Percentiles rank a stretch among this genome's conserved stretches.
These are phyloP conservation scores for Solanum medicagineum DNA, from an alignment of 257 asterid species.

Conservation along the genomic window DNA sequence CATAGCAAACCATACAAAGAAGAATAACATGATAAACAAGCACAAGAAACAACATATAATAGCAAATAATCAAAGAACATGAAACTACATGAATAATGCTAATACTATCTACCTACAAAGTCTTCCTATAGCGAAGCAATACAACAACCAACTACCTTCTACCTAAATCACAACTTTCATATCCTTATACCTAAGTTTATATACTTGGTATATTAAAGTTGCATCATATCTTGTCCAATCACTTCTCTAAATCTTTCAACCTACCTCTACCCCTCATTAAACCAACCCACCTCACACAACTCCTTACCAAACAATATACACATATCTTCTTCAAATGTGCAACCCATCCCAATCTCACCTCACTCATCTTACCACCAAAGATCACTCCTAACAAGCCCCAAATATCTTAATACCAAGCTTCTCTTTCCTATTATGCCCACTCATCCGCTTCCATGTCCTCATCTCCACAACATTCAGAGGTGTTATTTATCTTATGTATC, in stretches of 20 bases:
- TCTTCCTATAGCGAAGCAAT: too few relatives aligned
- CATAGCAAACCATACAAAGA: too few relatives aligned
- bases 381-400: not conserved
- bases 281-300: not conserved
- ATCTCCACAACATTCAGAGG: not conserved
- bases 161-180: not conserved
- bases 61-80: too few relatives aligned
- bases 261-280: not conserved
- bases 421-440: not conserved
- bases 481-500: not conserved
- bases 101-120: not conserved
- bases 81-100: too few relatives aligned
- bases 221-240: not conserved
- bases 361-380: not conserved
- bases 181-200: not conserved
- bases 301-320: not conserved
- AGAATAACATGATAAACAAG: too few relatives aligned
- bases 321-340: not conserved
- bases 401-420: not conserved
- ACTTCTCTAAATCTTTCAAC: not conserved
- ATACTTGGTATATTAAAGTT: not conserved
- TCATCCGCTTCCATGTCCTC: not conserved
- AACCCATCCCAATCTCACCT: not conserved
- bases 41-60: too few relatives aligned
- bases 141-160: not conserved